A percentile compares a stretch with the other conserved stretches of the same genome.
Conservation (phyloP, 495 filamentous ascomycete species). For the Aspergillus heteromorphus region DNA sequence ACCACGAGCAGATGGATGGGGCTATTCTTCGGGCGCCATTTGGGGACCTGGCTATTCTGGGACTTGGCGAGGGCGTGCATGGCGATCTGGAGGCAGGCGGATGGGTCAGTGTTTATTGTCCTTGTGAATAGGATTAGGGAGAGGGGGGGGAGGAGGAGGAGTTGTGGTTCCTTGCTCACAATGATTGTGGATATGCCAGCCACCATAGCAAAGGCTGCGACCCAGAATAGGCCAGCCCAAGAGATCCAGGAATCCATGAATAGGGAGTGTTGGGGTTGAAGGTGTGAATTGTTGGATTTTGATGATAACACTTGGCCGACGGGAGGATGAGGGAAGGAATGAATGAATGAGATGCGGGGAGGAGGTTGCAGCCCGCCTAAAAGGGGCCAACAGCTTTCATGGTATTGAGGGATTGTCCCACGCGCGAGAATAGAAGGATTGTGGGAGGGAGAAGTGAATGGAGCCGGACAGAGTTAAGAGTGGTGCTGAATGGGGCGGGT, state of each 20-base stretch:
- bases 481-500: too few species aligned
- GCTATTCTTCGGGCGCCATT: slow-evolving; percentile 23
- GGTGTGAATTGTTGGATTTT: neutral
- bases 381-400: too few species aligned
- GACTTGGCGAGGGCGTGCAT: slow-evolving; percentile 23
- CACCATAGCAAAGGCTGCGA: neutral
- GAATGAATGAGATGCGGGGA: too few species aligned
- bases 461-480: neutral
- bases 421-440: too few species aligned
- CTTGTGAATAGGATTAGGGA: too few species aligned
- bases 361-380: too few species aligned
- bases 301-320: too few species aligned
- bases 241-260: neutral
- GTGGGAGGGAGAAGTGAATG: too few species aligned
- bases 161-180: slow-evolving; percentile 17
- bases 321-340: too few species aligned
- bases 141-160: neutral
- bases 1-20: slow-evolving; percentile 71
- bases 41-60: slow-evolving; percentile 29
- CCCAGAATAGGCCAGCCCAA: slow-evolving; percentile 4
- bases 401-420: too few species aligned
- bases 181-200: slow-evolving; percentile 10
- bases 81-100: slow-evolving; percentile 16
- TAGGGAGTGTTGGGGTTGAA: neutral
- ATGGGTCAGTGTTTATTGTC: neutral